These are phyloP conservation scores for Priceomyces haplophilus DNA, from an alignment of 805 yeast genomes.

Conservation along the genomic window DNA sequence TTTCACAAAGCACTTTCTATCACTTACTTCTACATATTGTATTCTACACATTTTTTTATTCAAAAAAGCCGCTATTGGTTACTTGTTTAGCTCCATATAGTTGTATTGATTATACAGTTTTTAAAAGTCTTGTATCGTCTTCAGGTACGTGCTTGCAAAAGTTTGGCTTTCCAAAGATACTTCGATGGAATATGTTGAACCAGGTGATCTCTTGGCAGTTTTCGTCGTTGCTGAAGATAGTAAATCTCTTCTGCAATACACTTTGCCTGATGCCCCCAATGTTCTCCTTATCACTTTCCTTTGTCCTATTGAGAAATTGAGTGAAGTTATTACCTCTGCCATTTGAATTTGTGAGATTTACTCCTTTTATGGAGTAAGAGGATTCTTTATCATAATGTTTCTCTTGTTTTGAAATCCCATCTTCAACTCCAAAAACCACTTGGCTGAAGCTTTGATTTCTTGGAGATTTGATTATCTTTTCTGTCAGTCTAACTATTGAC, in stretches of 20 bases:
- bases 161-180: conserved; percentile 47
- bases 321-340: too few species aligned
- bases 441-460: conserved; percentile 18
- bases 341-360: too few species aligned
- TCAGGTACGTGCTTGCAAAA: conserved; percentile 20
- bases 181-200: conserved; percentile 49
- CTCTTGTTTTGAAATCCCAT: too few species aligned
- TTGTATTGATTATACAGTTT: neutral
- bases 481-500: conserved; percentile 16
- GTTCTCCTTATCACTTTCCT: too few species aligned
- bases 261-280: neutral
- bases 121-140: neutral
- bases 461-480: conserved; percentile 11
- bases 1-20: conserved; percentile 2
- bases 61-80: neutral
- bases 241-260: neutral
- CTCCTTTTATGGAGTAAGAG: too few species aligned
- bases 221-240: conserved; percentile 17
- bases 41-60: conserved; percentile 2
- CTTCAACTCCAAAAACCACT: conserved; percentile 7
- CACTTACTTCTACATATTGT: neutral
- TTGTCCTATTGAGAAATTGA: too few species aligned
- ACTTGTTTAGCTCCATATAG: neutral
- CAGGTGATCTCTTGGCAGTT: conserved; percentile 51
- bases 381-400: too few species aligned